Conservation (phyloP, 2,329 filamentous ascomycete genomes). For the Plenodomus tracheiphilus region DNA sequence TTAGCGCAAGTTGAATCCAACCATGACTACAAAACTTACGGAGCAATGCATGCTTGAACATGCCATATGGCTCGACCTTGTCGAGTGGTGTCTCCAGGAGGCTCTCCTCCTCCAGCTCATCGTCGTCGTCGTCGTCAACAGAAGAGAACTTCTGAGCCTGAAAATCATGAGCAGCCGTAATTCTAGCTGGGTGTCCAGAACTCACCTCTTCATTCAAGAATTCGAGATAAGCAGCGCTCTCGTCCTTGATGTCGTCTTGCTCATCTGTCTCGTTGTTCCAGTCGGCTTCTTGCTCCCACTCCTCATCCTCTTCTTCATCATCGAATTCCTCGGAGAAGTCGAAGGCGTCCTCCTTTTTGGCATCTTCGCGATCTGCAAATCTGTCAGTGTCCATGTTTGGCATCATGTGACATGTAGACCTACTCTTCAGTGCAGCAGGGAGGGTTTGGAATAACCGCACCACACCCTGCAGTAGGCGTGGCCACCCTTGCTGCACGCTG, state of each 20-base stretch:
- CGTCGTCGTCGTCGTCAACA: slow-evolving; percentile 72
- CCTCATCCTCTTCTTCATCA: slow-evolving; percentile 71
- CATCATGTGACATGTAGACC: slow-evolving; percentile 34
- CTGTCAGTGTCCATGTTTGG: slow-evolving; percentile 26
- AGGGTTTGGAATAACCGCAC: slow-evolving; percentile 90
- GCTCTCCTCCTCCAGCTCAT: slow-evolving; percentile 89
- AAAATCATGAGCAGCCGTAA: slow-evolving; percentile 25
- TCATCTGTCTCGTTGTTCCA: slow-evolving; percentile 69
- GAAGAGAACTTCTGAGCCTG: slow-evolving; percentile 83
- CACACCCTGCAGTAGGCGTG: slow-evolving; percentile 83
- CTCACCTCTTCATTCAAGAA: slow-evolving; percentile 89
- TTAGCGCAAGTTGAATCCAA: slow-evolving; percentile 12
- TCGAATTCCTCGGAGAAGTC: slow-evolving; percentile 73
- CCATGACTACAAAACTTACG: slow-evolving; percentile 62
- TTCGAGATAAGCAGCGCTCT: slow-evolving; percentile 91
- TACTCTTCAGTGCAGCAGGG: slow-evolving; percentile 82
- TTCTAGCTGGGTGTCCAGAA: neutral
- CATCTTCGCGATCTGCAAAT: slow-evolving; percentile 77
- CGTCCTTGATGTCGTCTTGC: slow-evolving; percentile 73
- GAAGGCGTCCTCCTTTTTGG: slow-evolving; percentile 81
- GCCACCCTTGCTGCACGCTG: slow-evolving; percentile 96
- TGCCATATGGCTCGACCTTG: slow-evolving; percentile 88
- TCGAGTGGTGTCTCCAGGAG: slow-evolving; percentile 92
- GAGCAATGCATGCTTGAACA: slow-evolving; percentile 81
- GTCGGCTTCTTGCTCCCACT: slow-evolving; percentile 77